Evolutionary conservation across 352 stramenopile species (phyloP), one percentile per base, ranked within the genome.

Genomic region (Aphanomyces invadans): DNA sequence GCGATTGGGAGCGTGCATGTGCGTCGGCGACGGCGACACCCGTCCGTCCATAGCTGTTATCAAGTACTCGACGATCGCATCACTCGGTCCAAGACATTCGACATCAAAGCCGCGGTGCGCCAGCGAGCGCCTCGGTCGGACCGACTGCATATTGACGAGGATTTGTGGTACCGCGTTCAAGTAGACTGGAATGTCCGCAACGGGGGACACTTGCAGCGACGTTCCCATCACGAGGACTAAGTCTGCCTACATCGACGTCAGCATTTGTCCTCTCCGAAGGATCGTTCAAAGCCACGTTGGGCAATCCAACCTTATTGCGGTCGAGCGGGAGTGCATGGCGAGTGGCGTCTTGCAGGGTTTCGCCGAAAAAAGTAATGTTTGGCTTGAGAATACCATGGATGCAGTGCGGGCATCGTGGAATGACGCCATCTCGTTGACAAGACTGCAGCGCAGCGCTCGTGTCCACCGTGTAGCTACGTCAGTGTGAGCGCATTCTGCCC

Each of bases 201-300:
- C 90, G 2, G 97, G 96, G 38, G 86, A 86, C 31, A 99, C 97
- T 61, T 96, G 96, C 2, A 99, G 79, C 7, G 91, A 98, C 25
- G 97, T 99, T 55, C 97, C 97, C 69, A 99, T 98, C 23, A 99
- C 95, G 42, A 99, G 87, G 32, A 99, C 73, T 25, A 98, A 74
- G 77, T 99, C 95, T 0, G 87, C 92, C 42, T 89, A 82, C 23
- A 90, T 42, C 46, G 1, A 79, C 76, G 51, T 90, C 81, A 52
- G 86, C 85, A 2, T 79, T 86, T 64, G 90, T 81, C 28, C 69
- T 85, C 44, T n/a, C n/a, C n/a, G n/a, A 79, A 42, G 7, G 15
- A 42, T 42, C 36, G 36, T 42, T 25, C 53, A 17, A n/a, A 29
- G 12, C 1, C 12, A 21, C 15, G 49, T 38, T 53, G 28, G n/a